Evolutionary conservation across 768 basidiomycete genomes (phyloP).

Genomic region (Candolleomyces efflorescens): DNA sequence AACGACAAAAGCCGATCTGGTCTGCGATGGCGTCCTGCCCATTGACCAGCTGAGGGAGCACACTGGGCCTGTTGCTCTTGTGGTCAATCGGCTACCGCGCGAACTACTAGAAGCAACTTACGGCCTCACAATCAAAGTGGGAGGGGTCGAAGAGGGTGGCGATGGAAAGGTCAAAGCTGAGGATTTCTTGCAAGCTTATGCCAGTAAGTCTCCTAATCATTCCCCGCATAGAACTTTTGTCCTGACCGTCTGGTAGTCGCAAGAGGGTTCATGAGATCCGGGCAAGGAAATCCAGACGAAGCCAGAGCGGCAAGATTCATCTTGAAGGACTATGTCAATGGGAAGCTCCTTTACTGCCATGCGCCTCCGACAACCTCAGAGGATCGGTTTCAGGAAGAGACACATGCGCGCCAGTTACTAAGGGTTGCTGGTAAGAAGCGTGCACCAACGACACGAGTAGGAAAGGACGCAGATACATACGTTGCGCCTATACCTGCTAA

Average conservation of each 20-base stretch:
- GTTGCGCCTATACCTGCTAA: slow-evolving; percentile 39
- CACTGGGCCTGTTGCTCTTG: slow-evolving; percentile 76
- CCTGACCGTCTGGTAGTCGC: slow-evolving; percentile 60
- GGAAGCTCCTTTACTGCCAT: slow-evolving; percentile 86
- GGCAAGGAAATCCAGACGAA: slow-evolving; percentile 97
- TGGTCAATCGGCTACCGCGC: slow-evolving; percentile 75
- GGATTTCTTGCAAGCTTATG: slow-evolving; percentile 83
- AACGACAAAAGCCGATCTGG: slow-evolving; percentile 91
- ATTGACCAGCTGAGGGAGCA: slow-evolving; percentile 97
- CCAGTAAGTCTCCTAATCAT: slow-evolving; percentile 60
- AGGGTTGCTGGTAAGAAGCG: slow-evolving; percentile 76
- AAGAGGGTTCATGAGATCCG: slow-evolving; percentile 86
- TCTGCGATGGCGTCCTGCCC: slow-evolving; percentile 95
- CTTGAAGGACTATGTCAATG: slow-evolving; percentile 96
- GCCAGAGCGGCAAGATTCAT: slow-evolving; percentile 89
- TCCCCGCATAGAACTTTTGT: neutral
- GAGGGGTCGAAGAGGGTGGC: slow-evolving; percentile 76
- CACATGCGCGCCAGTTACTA: slow-evolving; percentile 54
- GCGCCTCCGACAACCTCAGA: slow-evolving; percentile 72
- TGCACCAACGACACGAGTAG: slow-evolving; percentile 84
- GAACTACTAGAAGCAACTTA: slow-evolving; percentile 87
- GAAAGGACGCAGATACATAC: slow-evolving; percentile 81
- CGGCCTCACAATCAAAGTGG: slow-evolving; percentile 70
- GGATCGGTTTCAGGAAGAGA: slow-evolving; percentile 70
- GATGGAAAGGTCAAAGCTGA: slow-evolving; percentile 70